Conservation (phyloP, 208 protist genomes). For the Trichomonas tenax region DNA sequence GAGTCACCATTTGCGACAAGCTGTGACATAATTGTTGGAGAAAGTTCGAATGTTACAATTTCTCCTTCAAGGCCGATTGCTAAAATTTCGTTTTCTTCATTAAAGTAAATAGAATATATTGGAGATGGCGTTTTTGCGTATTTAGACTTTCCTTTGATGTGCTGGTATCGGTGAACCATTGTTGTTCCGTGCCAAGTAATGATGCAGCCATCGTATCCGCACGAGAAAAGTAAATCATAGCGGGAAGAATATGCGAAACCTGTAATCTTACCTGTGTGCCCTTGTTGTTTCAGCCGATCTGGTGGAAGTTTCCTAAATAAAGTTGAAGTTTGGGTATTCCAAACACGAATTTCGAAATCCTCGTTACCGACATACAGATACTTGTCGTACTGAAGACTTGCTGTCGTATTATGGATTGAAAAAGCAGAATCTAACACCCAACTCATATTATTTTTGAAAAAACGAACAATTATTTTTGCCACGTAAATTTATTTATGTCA, state of each 20-base stretch:
- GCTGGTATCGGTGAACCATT: not conserved
- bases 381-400: not conserved
- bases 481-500: too few relatives aligned
- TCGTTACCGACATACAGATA: constrained; percentile 4
- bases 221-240: not conserved
- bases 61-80: not conserved
- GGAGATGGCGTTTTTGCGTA: not conserved
- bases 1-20: not conserved
- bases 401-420: not conserved
- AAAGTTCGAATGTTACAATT: not conserved
- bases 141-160: not conserved
- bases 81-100: not conserved
- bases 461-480: too few relatives aligned
- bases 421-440: not conserved
- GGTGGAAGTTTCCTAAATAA: not conserved
- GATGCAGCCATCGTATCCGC: not conserved
- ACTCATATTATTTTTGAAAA: not conserved
- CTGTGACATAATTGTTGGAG: not conserved
- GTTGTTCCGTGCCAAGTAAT: not conserved
- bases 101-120: constrained; percentile 6
- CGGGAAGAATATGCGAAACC: not conserved
- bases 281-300: not conserved
- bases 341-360: not conserved
- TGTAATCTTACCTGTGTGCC: not conserved
- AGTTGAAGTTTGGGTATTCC: not conserved